These are phyloP conservation scores for Linnemannia hyalina DNA, from an alignment of 192 early-diverging fungal species.

Conservation along the genomic window DNA sequence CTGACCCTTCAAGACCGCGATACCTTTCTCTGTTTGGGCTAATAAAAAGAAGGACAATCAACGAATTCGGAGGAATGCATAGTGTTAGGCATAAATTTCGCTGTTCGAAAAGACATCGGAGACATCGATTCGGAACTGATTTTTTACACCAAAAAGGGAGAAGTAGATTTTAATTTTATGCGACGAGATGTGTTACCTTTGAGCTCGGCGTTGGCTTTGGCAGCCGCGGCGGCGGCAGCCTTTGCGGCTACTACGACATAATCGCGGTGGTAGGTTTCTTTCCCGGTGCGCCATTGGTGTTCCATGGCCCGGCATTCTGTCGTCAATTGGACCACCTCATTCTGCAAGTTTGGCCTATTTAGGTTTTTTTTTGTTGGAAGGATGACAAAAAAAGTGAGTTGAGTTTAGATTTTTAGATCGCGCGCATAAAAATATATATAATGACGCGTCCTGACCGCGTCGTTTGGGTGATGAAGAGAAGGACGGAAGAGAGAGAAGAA, in stretches of 20 bases:
- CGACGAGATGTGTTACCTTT: not conserved
- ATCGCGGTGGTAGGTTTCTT: conserved; percentile 26
- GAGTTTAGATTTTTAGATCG: not conserved
- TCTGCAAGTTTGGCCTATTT: conserved; percentile 17
- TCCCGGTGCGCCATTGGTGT: conserved; percentile 25
- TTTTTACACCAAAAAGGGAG: too few species aligned
- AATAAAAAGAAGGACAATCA: not conserved
- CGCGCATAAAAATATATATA: not conserved
- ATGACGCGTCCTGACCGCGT: not conserved
- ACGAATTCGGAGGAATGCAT: not conserved
- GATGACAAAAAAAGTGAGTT: not conserved
- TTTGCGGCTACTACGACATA: conserved; percentile 22
- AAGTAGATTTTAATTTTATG: too few species aligned
- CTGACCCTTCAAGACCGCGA: conserved; percentile 15
- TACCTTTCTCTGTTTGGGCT: conserved; percentile 25
- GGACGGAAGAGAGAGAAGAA: too few species aligned
- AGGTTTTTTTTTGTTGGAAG: not conserved
- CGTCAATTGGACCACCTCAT: conserved; percentile 21
- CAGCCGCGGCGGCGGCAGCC: conserved; percentile 15
- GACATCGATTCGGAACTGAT: not conserved
- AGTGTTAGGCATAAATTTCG: not conserved
- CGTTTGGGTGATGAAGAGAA: not conserved
- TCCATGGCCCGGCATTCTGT: conserved; percentile 18
- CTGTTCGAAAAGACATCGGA: not conserved
- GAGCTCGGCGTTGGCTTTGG: conserved; percentile 12